phyloP scores from a whole-genome alignment of 2,329 filamentous ascomycete species.

The Pseudocercospora macadamiae region DNA sequence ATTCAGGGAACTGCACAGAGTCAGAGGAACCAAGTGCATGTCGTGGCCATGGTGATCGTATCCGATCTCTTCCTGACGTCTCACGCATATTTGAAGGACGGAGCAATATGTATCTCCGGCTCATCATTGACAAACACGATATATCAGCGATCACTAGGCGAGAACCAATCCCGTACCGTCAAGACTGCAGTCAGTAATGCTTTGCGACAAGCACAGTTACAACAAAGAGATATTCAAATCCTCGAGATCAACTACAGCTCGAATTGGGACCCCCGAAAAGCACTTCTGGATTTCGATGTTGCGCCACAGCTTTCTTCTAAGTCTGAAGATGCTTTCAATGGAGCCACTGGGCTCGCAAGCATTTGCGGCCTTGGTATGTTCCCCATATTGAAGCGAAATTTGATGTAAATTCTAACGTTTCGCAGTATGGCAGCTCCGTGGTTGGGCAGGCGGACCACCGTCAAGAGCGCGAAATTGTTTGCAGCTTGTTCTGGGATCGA shows the following conservation, averaged over 20 bases:
- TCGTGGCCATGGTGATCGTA: conserved; percentile 29
- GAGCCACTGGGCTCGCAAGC: conserved; percentile 21
- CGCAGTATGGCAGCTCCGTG: conserved; percentile 32
- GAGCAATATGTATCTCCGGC: conserved; percentile 25
- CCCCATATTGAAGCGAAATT: not conserved
- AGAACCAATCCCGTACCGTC: conserved; percentile 16
- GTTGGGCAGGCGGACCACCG: conserved; percentile 27
- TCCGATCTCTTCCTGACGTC: conserved; percentile 31
- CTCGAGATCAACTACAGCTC: conserved; percentile 20
- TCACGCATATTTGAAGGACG: conserved; percentile 33
- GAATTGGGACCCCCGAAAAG: not conserved
- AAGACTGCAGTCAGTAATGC: conserved; percentile 19
- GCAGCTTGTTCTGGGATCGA: conserved; percentile 17
- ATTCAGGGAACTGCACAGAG: not conserved
- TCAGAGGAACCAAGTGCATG: conserved; percentile 5
- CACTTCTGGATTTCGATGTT: conserved; percentile 17
- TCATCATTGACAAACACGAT: conserved; percentile 16
- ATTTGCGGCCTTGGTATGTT: conserved; percentile 27
- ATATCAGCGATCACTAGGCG: conserved; percentile 14
- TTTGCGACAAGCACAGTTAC: conserved; percentile 21
- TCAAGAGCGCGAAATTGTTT: conserved; percentile 22
- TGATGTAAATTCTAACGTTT: not conserved
- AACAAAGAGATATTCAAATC: conserved; percentile 26
- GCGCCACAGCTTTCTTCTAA: conserved; percentile 3
- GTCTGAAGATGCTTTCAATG: conserved; percentile 3